Evolutionary conservation across 2,329 filamentous ascomycete species (phyloP), one percentile per base, ranked within the genome.

Genomic region (Pseudomassariella vexata): DNA sequence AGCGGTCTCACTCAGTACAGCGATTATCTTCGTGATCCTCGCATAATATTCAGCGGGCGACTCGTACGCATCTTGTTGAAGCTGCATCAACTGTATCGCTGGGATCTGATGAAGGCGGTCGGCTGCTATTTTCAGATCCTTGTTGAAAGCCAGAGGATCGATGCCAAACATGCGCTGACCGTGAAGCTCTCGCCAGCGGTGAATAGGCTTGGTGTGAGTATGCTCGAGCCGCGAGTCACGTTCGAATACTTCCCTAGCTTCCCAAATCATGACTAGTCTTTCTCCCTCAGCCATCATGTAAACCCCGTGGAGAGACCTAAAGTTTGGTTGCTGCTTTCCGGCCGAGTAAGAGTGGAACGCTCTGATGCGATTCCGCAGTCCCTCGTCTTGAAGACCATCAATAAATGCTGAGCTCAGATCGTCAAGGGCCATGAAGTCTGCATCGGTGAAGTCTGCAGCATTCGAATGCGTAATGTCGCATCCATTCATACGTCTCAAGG

Each of bases 251-350:
- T 34, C 42, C 10, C 48, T 53, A 24, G 29, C 48, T 14, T 68
- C 63, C 62, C 63, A 74, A 3, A 59, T 46, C 47, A 69, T 60
- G 2, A 69, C 56, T 15, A 77, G 48, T 14, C 58, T 56, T 45
- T 80, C 76, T 6, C 76, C 76, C 44, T 81, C 76, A 2, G 66
- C 52, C 40, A 79, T 71, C 10, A 57, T 65, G 38, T 60, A 66
- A 3, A 76, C 62, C 1, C 73, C 71, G n/a, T 60, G 53, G 1
- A 81, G 62, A 4, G 73, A 72, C 23, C 70, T 66, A 35, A 59
- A 52, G 30, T 52, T 53, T 5, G 53, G 42, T 3, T 40, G 31
- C 3, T 49, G 46, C 1, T 48, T 38, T 10, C 49, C 50, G 19
- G 62, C 61, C 5, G 55, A 48, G 6, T 78, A 59, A 3, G 74